Evolutionary conservation across 163 green algal species (phyloP), one percentile per base, ranked within the genome.

Genomic region (Scenedesmus sp.): DNA sequence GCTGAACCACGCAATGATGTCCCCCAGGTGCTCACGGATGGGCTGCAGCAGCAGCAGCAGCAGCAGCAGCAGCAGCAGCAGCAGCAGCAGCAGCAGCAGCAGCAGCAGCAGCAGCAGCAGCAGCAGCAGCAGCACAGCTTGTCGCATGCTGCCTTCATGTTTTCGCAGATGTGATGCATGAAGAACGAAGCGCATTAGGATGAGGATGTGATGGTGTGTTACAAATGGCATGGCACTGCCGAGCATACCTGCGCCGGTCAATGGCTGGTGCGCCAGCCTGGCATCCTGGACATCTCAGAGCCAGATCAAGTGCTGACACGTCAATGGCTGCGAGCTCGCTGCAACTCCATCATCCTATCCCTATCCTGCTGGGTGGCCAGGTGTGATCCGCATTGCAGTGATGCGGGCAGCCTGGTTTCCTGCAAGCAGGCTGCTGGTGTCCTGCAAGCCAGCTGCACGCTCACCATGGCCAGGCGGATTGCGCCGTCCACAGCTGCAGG

Each of bases 1-100:
- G 12, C 46, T 57, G 26, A 85, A 85, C 79, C 79, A 85, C 12
- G 16, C 16, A 10, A 85, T 56, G 52, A 85, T 85, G 79, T 85
- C 79, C 0, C 79, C 79, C 10, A 85, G 52, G 46, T 56, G 54
- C 79, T 85, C 46, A 57, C 79, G 79, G 10, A 64, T 57, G 46
- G 79, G 79, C 79, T 85, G 79, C 26, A 23, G 16, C 13, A 55
- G 0, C 10, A 15, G 73, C 13, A 9, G n/a, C n/a, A 54, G 26
- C 26, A 83, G 74, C 74, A 57, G n/a, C 26, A 18, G 9, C 74
- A 12, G 74, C 26, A 54, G 20, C 9, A 12, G 9, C 26, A 26
- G n/a, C n/a, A 54, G 13, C 2, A 18, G 74, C 26, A 57, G 34
- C 26, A 57, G 26, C n/a, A 18, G 74, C n/a, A 4, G 73, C 2